A percentile compares a stretch with the other conserved stretches of the same genome.
These are phyloP conservation scores for Trichoderma koningii DNA, from an alignment of 2,329 filamentous ascomycete species.

Conservation along the genomic window DNA sequence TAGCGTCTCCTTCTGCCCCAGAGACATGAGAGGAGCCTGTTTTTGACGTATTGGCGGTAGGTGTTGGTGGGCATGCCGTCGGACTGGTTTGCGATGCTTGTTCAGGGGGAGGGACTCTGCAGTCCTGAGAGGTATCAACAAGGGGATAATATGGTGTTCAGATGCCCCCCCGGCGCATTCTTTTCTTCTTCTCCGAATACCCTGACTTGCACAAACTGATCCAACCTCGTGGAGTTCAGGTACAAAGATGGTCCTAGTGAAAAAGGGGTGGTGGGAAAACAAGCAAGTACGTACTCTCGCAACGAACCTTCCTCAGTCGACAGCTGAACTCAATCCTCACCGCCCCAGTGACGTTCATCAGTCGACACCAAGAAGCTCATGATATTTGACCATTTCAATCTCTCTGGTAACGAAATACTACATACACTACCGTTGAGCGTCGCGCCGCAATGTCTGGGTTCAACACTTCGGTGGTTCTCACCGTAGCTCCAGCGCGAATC, in stretches of 20 bases:
- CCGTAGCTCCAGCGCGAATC: not conserved
- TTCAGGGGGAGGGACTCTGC: not conserved
- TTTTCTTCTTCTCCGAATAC: not conserved
- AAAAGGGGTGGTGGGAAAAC: not conserved
- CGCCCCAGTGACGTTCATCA: not conserved
- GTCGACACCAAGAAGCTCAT: too few species aligned
- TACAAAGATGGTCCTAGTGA: not conserved
- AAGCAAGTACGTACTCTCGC: not conserved
- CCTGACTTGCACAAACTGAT: too few species aligned
- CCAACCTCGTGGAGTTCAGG: too few species aligned
- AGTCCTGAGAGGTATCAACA: too few species aligned
- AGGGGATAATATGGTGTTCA: too few species aligned
- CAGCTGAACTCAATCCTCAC: not conserved
- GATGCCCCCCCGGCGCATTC: not conserved
- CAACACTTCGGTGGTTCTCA: slow-evolving; percentile 16
- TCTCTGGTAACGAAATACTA: not conserved
- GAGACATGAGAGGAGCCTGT: not conserved
- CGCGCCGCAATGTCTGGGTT: slow-evolving; percentile 13
- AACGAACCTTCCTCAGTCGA: not conserved
- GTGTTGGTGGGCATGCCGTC: not conserved
- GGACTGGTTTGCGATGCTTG: not conserved
- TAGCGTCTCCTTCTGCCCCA: slow-evolving; percentile 1
- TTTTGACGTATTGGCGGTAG: slow-evolving; percentile 1
- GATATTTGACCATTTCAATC: not conserved
- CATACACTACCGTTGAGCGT: not conserved